phyloP scores from a whole-genome alignment of 1,284 basidiomycete genomes.

The Polyporus tsugae region DNA sequence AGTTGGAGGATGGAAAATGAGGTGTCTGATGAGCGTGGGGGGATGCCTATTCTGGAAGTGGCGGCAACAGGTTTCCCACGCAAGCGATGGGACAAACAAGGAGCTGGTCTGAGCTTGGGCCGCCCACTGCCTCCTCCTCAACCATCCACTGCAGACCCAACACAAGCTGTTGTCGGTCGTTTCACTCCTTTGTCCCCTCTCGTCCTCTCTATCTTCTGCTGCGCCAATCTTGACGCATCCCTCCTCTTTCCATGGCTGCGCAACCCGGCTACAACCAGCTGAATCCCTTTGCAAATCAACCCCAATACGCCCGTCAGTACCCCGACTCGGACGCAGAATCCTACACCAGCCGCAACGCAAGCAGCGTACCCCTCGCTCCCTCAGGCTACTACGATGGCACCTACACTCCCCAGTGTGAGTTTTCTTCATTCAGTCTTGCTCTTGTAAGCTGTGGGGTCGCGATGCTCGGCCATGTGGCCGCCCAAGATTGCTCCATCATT shows the following conservation, averaged over 20 bases:
- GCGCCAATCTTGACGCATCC: constrained; percentile 19
- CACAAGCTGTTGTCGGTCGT: constrained; percentile 35
- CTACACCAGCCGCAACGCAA: constrained; percentile 61
- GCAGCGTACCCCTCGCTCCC: constrained; percentile 62
- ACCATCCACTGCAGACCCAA: constrained; percentile 30
- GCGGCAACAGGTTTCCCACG: constrained; percentile 34
- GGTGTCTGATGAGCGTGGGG: constrained; percentile 15
- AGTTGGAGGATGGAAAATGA: not conserved
- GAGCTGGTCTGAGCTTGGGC: constrained; percentile 11
- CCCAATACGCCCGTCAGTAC: constrained; percentile 42
- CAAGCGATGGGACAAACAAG: constrained; percentile 34
- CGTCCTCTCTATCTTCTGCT: constrained; percentile 15
- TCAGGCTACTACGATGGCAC: constrained; percentile 56
- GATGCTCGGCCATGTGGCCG: not conserved
- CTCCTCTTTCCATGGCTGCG: constrained; percentile 44
- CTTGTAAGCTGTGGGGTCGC: constrained; percentile 6
- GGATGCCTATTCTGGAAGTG: constrained; percentile 9
- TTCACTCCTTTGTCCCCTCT: constrained; percentile 30
- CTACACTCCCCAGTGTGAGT: constrained; percentile 45
- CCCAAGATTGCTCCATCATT: constrained; percentile 23
- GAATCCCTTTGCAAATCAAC: constrained; percentile 45
- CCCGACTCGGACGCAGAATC: constrained; percentile 62
- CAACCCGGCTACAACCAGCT: constrained; percentile 49
- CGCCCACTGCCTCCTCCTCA: constrained; percentile 17
- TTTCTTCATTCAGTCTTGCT: not conserved